phyloP scores from a whole-genome alignment of 1,139 yeast genomes.

The Geotrichum reessii region DNA sequence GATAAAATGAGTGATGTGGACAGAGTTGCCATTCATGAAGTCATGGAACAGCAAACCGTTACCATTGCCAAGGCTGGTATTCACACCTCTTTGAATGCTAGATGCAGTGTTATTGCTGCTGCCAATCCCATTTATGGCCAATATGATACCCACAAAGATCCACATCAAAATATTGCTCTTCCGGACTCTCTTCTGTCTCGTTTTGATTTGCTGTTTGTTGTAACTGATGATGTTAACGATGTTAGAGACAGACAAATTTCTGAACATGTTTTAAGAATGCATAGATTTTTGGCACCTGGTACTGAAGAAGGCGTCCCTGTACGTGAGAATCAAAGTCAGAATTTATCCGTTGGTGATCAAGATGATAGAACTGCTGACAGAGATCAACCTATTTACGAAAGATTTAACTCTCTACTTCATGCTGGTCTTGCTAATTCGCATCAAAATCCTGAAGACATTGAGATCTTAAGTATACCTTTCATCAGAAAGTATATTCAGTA shows the following conservation, averaged over 20 bases:
- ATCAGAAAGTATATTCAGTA: conserved; percentile 89
- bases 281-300: conserved; percentile 84
- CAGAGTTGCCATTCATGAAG: conserved; percentile 98
- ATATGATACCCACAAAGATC: conserved; percentile 92
- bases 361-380: conserved; percentile 43
- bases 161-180: conserved; percentile 91
- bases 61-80: conserved; percentile 98
- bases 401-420: conserved; percentile 75
- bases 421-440: conserved; percentile 57
- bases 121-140: conserved; percentile 98
- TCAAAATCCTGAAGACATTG: conserved; percentile 42
- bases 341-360: conserved; percentile 72
- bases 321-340: conserved; percentile 63
- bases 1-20: conserved; percentile 95
- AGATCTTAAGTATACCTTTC: conserved; percentile 75
- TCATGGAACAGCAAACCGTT: conserved; percentile 98
- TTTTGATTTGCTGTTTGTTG: conserved; percentile 91
- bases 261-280: conserved; percentile 94
- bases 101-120: conserved; percentile 97
- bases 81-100: conserved; percentile 91
- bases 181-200: conserved; percentile 96
- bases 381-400: conserved; percentile 65
- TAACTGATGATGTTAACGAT: conserved; percentile 90
- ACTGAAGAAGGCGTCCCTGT: conserved; percentile 91
- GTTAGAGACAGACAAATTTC: conserved; percentile 79